Conservation (phyloP, 1,284 basidiomycete species). For the Melampsora americana region DNA sequence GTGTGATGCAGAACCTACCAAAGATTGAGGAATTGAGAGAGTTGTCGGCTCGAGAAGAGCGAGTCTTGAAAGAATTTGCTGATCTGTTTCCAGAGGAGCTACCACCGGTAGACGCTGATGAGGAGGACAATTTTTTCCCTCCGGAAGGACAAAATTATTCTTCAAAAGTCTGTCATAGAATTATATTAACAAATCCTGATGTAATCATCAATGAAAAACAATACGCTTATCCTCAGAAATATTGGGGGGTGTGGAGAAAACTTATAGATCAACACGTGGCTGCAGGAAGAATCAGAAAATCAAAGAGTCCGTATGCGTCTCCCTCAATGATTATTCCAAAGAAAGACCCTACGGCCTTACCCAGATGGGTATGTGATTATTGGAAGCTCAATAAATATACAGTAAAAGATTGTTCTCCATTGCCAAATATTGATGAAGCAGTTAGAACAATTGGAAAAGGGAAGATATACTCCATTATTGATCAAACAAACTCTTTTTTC, state of each 20-base stretch:
- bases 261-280: slow-evolving; percentile 43
- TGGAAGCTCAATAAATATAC: slow-evolving; percentile 40
- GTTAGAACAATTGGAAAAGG: not conserved
- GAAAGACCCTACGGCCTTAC: too few relatives aligned
- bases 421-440: slow-evolving; percentile 31
- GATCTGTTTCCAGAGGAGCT: too few relatives aligned
- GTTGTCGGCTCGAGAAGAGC: too few relatives aligned
- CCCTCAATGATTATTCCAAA: too few relatives aligned
- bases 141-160: not conserved
- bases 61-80: too few relatives aligned
- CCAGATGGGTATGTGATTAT: too few relatives aligned
- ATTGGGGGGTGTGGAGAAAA: slow-evolving; percentile 27
- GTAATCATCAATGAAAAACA: slow-evolving; percentile 37
- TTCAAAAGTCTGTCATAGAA: not conserved
- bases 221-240: slow-evolving; percentile 24
- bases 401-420: slow-evolving; percentile 44
- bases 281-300: slow-evolving; percentile 31
- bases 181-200: slow-evolving; percentile 11
- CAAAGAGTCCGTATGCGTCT: slow-evolving; percentile 19
- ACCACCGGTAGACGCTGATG: too few relatives aligned
- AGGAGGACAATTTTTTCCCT: too few relatives aligned
- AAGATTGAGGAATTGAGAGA: too few relatives aligned
- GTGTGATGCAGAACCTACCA: too few relatives aligned
- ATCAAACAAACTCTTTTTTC: slow-evolving; percentile 58
- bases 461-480: slow-evolving; percentile 55